Percentiles rank a stretch among this genome's conserved stretches.
These are phyloP conservation scores for Saturnispora ahearnii DNA, from an alignment of 805 yeast species.

Conservation along the genomic window DNA sequence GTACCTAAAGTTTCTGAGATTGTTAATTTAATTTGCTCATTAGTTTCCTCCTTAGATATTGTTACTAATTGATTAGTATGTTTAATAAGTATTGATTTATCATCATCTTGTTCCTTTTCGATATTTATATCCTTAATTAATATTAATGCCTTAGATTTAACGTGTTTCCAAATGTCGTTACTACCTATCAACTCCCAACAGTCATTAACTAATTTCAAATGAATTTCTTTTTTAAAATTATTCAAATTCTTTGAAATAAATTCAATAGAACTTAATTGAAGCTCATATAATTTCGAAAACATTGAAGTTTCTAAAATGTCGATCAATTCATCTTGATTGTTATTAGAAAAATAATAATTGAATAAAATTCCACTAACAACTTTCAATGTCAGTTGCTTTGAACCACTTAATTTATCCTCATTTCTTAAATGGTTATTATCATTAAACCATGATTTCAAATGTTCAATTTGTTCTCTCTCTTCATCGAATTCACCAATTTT, in stretches of 20 bases:
- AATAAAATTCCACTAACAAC: conserved; percentile 27
- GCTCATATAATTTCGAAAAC: conserved; percentile 37
- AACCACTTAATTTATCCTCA: conserved; percentile 33
- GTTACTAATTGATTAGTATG: conserved; percentile 21
- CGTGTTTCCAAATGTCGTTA: conserved; percentile 31
- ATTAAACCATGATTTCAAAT: conserved; percentile 31
- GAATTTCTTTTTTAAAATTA: not conserved
- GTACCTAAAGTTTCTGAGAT: conserved; percentile 47
- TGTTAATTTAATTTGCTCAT: conserved; percentile 33
- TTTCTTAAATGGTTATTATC: conserved; percentile 22
- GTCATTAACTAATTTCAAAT: conserved; percentile 2
- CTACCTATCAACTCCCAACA: conserved; percentile 23
- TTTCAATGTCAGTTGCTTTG: conserved; percentile 39
- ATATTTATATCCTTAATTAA: conserved; percentile 25
- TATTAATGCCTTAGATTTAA: conserved; percentile 35
- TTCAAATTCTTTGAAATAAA: conserved; percentile 18
- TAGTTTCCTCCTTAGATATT: conserved; percentile 17
- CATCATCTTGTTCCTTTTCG: not conserved
- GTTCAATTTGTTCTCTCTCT: conserved; percentile 10
- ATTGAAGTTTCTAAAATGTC: conserved; percentile 20
- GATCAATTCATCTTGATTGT: conserved; percentile 8
- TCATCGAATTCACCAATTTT: not conserved
- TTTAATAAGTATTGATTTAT: not conserved
- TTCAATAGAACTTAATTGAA: conserved; percentile 34
- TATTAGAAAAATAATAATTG: not conserved